Evolutionary conservation across 129 eudicot genomes (phyloP).

Genomic region (Logfia minima): DNA sequence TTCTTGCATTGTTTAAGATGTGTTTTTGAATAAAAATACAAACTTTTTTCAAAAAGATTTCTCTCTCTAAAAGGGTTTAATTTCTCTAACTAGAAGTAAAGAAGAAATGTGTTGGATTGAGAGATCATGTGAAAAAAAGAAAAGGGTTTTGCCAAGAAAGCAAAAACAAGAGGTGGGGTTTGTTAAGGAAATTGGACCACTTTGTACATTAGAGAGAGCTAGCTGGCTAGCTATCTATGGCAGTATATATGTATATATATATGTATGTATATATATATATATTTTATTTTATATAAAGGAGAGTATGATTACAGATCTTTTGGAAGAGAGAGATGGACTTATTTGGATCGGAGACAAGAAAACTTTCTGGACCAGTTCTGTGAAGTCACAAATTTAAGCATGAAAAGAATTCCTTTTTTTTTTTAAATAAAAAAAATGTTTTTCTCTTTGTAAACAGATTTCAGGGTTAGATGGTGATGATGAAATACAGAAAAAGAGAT

Average conservation of each 20-base stretch:
- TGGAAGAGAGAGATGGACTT: slow-evolving; percentile 32
- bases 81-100: slow-evolving; percentile 20
- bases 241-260: background rate
- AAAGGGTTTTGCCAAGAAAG: slow-evolving; percentile 41
- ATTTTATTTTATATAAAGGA: slow-evolving; percentile 3
- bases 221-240: slow-evolving; percentile 35
- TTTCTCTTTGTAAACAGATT: slow-evolving; percentile 30
- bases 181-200: slow-evolving; percentile 51
- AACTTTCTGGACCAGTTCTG: slow-evolving; percentile 56
- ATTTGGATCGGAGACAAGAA: slow-evolving; percentile 74
- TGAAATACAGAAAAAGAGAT: slow-evolving; percentile 3
- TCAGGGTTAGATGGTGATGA: slow-evolving; percentile 22
- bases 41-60: background rate
- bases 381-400: slow-evolving; percentile 49
- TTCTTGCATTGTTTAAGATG: slow-evolving; percentile 51
- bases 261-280: background rate
- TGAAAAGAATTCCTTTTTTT: slow-evolving; percentile 28
- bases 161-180: slow-evolving; percentile 39
- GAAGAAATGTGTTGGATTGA: slow-evolving; percentile 17
- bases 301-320: slow-evolving; percentile 44
- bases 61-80: background rate
- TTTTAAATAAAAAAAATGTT: background rate
- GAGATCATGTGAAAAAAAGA: slow-evolving; percentile 44
- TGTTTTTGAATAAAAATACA: background rate
- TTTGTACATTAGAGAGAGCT: slow-evolving; percentile 38